These are phyloP conservation scores for Cyathus striatus DNA, from an alignment of 768 basidiomycete species.

Conservation along the genomic window DNA sequence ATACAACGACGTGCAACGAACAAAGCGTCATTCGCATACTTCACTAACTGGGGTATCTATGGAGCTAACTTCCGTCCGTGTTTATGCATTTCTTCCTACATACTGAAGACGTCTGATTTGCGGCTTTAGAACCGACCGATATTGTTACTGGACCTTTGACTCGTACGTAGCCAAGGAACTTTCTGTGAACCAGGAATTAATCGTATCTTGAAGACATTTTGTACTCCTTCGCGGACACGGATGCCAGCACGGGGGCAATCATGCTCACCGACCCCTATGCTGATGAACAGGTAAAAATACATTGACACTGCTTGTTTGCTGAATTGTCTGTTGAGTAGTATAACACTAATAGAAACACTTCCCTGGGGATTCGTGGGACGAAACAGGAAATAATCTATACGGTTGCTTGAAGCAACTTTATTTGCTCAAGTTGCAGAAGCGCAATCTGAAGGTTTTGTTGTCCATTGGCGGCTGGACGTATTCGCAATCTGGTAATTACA, in stretches of 20 bases:
- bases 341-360: constrained; percentile 54
- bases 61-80: constrained; percentile 56
- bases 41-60: constrained; percentile 65
- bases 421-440: constrained; percentile 55
- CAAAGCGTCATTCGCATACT: constrained; percentile 45
- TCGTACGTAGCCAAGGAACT: constrained; percentile 30
- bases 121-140: constrained; percentile 63
- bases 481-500: constrained; percentile 44
- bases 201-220: constrained; percentile 41
- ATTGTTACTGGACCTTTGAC: constrained; percentile 58
- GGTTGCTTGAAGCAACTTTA: constrained; percentile 75
- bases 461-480: constrained; percentile 67
- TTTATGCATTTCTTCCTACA: background rate
- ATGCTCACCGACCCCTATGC: constrained; percentile 69
- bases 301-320: background rate
- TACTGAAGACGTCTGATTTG: no score
- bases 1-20: constrained; percentile 34
- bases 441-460: constrained; percentile 48
- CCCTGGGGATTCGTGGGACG: constrained; percentile 68
- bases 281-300: constrained; percentile 51
- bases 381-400: constrained; percentile 73
- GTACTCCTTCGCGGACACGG: constrained; percentile 77
- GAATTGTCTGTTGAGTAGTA: constrained; percentile 7
- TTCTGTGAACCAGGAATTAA: background rate
- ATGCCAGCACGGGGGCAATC: constrained; percentile 55